phyloP scores from a whole-genome alignment of 2,329 filamentous ascomycete species.

The Pseudohalonectria lignicola region DNA sequence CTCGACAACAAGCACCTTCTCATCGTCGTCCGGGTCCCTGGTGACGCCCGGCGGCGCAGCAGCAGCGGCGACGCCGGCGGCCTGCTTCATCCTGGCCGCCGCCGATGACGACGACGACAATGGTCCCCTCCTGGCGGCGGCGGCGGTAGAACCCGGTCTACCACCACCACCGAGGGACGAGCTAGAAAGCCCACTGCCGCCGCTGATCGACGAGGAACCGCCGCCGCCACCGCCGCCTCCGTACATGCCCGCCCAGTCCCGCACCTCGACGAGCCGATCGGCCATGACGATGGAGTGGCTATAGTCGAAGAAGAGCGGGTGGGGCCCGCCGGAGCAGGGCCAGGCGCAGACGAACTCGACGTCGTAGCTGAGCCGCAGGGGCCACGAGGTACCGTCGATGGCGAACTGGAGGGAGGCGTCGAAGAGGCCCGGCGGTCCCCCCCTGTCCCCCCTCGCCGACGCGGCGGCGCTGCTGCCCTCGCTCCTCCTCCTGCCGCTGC shows the following conservation, averaged over 20 bases:
- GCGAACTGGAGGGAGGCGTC: constrained; percentile 54
- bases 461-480: background rate
- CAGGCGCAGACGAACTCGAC: constrained; percentile 56
- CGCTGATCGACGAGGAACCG: background rate
- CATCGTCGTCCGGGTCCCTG: constrained; percentile 37
- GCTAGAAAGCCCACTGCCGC: too few species aligned
- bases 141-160: constrained; percentile 11
- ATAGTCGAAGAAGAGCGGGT: constrained; percentile 66
- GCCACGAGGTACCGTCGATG: constrained; percentile 52
- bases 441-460: constrained; percentile 1
- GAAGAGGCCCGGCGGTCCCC: constrained; percentile 31
- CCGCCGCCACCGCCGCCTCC: constrained; percentile 7
- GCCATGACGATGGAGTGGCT: constrained; percentile 45
- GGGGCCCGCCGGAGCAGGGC: constrained; percentile 45
- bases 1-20: constrained; percentile 60
- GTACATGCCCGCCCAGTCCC: constrained; percentile 50
- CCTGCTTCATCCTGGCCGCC: constrained; percentile 2
- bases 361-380: constrained; percentile 50
- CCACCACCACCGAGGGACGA: background rate
- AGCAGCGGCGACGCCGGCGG: too few species aligned
- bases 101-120: constrained; percentile 6
- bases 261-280: constrained; percentile 54
- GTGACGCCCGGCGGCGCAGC: constrained; percentile 7
- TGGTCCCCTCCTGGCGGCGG: constrained; percentile 7
- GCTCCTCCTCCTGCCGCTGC: background rate